Percentiles rank a stretch among this genome's conserved stretches.
Evolutionary conservation across 108 stramenopile genomes (phyloP).

Genomic region (Pseudonitzschia pungens): DNA sequence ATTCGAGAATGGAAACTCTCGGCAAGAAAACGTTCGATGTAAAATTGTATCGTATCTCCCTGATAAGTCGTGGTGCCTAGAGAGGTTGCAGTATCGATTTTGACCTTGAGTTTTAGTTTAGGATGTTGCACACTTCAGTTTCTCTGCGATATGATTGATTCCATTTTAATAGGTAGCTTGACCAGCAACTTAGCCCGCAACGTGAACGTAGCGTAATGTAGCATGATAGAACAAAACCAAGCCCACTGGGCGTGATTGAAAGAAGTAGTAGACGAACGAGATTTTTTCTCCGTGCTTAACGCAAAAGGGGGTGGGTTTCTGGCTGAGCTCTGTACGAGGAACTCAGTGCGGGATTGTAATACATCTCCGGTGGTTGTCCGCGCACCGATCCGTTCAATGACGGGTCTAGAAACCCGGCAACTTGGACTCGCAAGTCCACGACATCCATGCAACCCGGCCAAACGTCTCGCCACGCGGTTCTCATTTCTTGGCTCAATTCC

Average conservation of each 20-base stretch:
- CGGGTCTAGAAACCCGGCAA: constrained; percentile 31
- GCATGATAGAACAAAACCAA: too few species aligned
- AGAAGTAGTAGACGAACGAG: neutral
- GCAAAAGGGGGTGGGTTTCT: constrained; percentile 23
- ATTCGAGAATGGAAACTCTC: too few species aligned
- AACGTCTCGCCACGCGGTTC: constrained; percentile 79
- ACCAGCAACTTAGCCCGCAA: too few species aligned
- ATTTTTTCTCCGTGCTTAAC: neutral
- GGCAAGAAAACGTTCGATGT: too few species aligned
- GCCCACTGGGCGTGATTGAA: neutral
- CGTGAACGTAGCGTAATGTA: too few species aligned
- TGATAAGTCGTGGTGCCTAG: too few species aligned
- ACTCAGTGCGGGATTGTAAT: constrained; percentile 8
- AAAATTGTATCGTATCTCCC: too few species aligned
- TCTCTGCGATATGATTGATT: too few species aligned
- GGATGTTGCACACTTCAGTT: too few species aligned
- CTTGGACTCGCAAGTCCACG: constrained; percentile 47
- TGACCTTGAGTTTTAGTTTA: too few species aligned
- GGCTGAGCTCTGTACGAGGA: neutral
- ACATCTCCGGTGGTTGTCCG: constrained; percentile 6
- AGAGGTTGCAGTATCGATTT: too few species aligned
- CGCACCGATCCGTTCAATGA: constrained; percentile 14
- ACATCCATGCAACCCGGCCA: constrained; percentile 87
- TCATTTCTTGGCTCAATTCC: constrained; percentile 74
- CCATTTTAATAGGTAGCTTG: too few species aligned